Conservation (phyloP, 257 asterid species). For the Nicotiana tomentosiformis region DNA sequence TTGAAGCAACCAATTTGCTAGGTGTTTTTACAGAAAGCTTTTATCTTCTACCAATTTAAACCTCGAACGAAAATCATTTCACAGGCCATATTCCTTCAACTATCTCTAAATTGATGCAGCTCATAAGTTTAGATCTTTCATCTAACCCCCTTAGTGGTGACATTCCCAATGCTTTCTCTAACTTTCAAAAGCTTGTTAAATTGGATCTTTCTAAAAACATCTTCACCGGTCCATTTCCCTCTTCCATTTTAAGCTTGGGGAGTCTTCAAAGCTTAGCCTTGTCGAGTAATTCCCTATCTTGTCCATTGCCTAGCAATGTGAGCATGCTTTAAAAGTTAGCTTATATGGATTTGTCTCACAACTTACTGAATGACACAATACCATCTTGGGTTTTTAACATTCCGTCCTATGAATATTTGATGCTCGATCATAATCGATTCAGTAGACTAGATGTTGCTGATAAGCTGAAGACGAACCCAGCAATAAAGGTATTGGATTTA, state of each 20-base stretch:
- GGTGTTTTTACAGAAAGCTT: background rate
- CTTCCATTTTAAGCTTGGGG: background rate
- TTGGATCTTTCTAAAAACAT: background rate
- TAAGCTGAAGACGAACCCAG: background rate
- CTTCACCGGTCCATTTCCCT: background rate
- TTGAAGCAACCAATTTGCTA: accelerated
- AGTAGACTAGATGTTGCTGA: background rate
- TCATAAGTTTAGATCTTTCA: background rate
- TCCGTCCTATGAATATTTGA: background rate
- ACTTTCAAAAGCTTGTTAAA: background rate
- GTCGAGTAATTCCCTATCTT: background rate
- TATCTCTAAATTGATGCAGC: background rate
- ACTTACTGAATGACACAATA: background rate
- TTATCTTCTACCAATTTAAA: background rate
- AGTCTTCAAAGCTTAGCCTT: background rate
- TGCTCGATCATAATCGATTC: background rate
- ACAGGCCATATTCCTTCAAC: background rate
- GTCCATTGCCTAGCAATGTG: background rate
- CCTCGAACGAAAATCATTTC: background rate
- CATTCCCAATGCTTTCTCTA: background rate
- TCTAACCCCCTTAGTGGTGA: background rate
- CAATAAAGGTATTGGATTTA: background rate
- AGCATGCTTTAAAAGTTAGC: background rate
- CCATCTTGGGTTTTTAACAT: background rate
- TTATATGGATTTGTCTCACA: background rate